Conservation (phyloP, 768 basidiomycete species). For the Cubamyces lactineus region DNA sequence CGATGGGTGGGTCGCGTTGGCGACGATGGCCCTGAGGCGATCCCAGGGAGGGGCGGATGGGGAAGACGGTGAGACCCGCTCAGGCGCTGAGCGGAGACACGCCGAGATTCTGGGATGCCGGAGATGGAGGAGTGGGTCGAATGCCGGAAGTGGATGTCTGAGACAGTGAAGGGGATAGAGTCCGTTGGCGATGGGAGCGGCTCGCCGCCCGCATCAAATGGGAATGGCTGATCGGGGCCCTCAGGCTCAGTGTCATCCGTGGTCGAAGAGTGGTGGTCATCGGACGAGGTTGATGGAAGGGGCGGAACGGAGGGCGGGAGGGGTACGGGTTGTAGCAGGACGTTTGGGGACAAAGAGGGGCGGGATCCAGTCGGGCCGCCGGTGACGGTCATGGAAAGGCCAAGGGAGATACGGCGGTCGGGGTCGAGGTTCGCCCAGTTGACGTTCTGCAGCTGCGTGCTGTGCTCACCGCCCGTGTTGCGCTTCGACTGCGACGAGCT, state of each 20-base stretch:
- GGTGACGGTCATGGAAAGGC: conserved; percentile 33
- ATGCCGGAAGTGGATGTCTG: conserved; percentile 43
- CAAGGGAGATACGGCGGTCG: conserved; percentile 31
- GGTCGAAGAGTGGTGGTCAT: conserved; percentile 8
- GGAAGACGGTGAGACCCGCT: conserved; percentile 30
- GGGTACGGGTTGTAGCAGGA: conserved; percentile 31
- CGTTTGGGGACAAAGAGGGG: conserved; percentile 29
- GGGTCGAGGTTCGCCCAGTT: conserved; percentile 24
- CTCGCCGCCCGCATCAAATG: conserved; percentile 25
- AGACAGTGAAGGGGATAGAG: conserved; percentile 39
- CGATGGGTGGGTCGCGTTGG: conserved; percentile 19
- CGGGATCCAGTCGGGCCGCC: conserved; percentile 31
- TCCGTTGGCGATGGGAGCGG: conserved; percentile 39
- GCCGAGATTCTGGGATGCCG: conserved; percentile 28
- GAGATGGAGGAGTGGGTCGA: conserved; percentile 34
- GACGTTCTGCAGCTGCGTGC: conserved; percentile 11
- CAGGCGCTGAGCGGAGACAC: conserved; percentile 23
- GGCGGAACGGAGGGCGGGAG: conserved; percentile 24
- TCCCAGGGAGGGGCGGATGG: conserved; percentile 31
- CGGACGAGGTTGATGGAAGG: neutral
- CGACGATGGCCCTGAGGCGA: conserved; percentile 8
- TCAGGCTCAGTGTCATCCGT: conserved; percentile 17
- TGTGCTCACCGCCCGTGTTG: conserved; percentile 23
- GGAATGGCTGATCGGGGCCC: conserved; percentile 19
- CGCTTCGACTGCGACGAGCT: conserved; percentile 29